Evolutionary conservation across 2,329 filamentous ascomycete species (phyloP).

Genomic region (Penicillium sp.): DNA sequence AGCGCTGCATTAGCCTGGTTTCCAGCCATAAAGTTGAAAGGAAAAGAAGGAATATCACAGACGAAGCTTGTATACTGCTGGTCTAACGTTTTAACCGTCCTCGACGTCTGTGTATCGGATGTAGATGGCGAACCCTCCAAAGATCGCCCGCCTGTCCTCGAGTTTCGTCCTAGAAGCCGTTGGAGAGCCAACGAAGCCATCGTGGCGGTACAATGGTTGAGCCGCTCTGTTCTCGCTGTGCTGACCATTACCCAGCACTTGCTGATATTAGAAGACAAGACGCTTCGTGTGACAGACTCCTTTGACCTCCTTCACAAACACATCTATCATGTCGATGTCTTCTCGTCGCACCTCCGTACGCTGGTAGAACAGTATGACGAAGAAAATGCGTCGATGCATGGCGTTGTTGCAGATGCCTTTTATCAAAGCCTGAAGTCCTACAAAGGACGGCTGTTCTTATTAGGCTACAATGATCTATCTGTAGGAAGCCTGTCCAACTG

Average conservation of each 20-base stretch:
- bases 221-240: slow-evolving; percentile 83
- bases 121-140: slow-evolving; percentile 57
- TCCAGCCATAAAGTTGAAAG: slow-evolving; percentile 87
- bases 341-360: slow-evolving; percentile 77
- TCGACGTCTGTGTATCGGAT: slow-evolving; percentile 76
- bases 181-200: slow-evolving; percentile 96
- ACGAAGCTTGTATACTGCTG: slow-evolving; percentile 94
- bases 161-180: slow-evolving; percentile 76
- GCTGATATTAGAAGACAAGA: slow-evolving; percentile 84
- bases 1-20: slow-evolving; percentile 97
- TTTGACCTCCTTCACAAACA: slow-evolving; percentile 90
- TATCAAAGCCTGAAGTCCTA: slow-evolving; percentile 97
- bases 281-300: slow-evolving; percentile 86
- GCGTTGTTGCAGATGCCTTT: slow-evolving; percentile 93
- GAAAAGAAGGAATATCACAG: slow-evolving; percentile 63
- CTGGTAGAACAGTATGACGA: slow-evolving; percentile 88
- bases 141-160: slow-evolving; percentile 72
- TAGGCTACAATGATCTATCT: slow-evolving; percentile 90
- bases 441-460: slow-evolving; percentile 85
- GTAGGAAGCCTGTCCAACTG: slow-evolving; percentile 93
- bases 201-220: slow-evolving; percentile 94
- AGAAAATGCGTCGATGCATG: slow-evolving; percentile 83
- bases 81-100: slow-evolving; percentile 93
- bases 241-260: slow-evolving; percentile 92
- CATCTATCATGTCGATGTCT: slow-evolving; percentile 86